These are phyloP conservation scores for Hyaloscypha bicolor DNA, from an alignment of 495 filamentous ascomycete species.

Conservation along the genomic window DNA sequence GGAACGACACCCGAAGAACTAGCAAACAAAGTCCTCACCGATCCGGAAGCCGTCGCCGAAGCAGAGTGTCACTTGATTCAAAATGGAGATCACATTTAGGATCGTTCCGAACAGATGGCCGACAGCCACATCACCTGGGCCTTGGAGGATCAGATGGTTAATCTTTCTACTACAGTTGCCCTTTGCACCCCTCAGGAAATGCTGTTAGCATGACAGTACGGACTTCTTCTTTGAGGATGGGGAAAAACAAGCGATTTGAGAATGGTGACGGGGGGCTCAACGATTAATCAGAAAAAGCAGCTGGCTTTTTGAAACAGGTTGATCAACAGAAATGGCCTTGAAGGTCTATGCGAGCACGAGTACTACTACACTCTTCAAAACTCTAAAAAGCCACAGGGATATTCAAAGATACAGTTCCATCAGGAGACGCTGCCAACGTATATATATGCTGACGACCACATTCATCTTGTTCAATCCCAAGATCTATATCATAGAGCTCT, in stretches of 20 bases:
- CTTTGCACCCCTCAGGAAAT: neutral
- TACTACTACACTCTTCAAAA: too few species aligned
- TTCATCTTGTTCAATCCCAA: slow-evolving; percentile 10
- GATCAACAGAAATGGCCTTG: too few species aligned
- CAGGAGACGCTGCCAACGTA: too few species aligned
- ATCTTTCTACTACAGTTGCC: neutral
- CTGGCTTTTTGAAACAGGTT: too few species aligned
- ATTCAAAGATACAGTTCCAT: slow-evolving; percentile 6
- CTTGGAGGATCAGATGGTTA: neutral
- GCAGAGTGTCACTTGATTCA: too few species aligned
- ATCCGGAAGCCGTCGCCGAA: too few species aligned
- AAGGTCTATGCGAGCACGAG: too few species aligned
- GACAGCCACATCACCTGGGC: neutral
- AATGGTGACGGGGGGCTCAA: neutral
- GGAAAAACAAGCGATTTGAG: neutral
- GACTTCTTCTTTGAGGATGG: neutral
- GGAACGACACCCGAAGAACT: too few species aligned
- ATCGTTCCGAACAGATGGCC: neutral
- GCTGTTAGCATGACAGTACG: neutral
- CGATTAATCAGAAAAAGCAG: too few species aligned
- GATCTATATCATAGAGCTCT: slow-evolving; percentile 4
- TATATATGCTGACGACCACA: too few species aligned
- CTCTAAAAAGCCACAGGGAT: neutral
- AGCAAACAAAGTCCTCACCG: too few species aligned
- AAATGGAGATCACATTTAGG: neutral